phyloP scores from a whole-genome alignment of 1,139 yeast species.

The Taphrina betulina region DNA sequence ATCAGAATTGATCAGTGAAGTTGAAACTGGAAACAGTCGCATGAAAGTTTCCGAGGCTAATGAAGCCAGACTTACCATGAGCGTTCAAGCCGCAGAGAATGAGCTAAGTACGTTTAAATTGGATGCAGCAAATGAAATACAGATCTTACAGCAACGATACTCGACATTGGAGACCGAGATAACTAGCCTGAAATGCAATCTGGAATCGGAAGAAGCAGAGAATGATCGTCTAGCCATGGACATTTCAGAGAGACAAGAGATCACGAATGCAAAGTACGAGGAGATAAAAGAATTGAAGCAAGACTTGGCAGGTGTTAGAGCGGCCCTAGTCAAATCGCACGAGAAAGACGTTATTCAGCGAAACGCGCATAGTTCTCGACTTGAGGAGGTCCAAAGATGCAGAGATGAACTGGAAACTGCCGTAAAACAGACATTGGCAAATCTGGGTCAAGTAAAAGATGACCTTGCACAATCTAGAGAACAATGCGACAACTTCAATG shows the following conservation, averaged over 20 bases:
- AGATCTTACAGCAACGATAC: not conserved
- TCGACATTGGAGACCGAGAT: not conserved
- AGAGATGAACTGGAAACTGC: not conserved
- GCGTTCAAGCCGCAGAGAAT: not conserved
- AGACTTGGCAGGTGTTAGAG: not conserved
- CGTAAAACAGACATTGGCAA: not conserved
- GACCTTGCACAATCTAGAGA: not conserved
- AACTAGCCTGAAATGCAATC: not conserved
- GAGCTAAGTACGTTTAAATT: not conserved
- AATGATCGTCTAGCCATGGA: not conserved
- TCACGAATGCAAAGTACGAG: not conserved
- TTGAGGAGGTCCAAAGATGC: not conserved
- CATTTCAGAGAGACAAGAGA: not conserved
- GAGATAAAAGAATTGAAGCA: not conserved
- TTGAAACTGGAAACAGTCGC: slow-evolving; percentile 1
- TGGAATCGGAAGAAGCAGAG: not conserved
- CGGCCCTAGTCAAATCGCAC: not conserved
- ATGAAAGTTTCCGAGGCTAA: not conserved
- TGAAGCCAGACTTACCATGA: not conserved
- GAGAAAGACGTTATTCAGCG: not conserved
- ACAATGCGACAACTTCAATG: not conserved
- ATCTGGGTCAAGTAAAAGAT: not conserved
- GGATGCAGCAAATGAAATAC: not conserved
- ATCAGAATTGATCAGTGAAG: not conserved
- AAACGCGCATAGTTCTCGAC: not conserved